Evolutionary conservation across 441 rosid genomes (phyloP).

Genomic region (Gossypium trilobum): DNA sequence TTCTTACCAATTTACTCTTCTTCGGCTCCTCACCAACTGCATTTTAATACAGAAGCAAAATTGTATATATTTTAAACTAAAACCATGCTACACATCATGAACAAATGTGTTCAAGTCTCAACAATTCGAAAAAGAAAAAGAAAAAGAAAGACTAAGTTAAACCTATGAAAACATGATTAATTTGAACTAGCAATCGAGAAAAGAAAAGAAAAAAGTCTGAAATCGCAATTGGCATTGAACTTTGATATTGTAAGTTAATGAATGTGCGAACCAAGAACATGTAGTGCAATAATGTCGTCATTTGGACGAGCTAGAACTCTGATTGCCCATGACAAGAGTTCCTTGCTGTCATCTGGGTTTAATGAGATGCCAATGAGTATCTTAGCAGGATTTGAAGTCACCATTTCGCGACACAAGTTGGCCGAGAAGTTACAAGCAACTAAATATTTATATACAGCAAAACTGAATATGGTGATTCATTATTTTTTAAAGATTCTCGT

Average conservation of each 20-base stretch:
- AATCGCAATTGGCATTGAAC: neutral
- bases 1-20: constrained; percentile 31
- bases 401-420: constrained; percentile 25
- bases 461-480: constrained; percentile 2
- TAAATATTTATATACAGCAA: neutral
- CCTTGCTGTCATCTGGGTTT: constrained; percentile 47
- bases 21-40: constrained; percentile 43
- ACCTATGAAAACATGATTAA: neutral
- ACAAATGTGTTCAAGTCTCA: too few species aligned
- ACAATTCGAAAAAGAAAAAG: too few species aligned
- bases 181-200: too few species aligned
- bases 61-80: neutral
- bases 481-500: constrained; percentile 10
- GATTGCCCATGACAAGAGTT: constrained; percentile 74
- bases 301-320: constrained; percentile 54
- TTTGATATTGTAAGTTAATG: neutral
- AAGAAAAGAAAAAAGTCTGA: neutral
- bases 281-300: constrained; percentile 61
- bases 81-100: neutral
- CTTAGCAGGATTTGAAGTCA: constrained; percentile 32
- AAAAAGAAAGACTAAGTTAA: neutral
- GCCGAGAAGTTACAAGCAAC: neutral
- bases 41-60: constrained; percentile 1
- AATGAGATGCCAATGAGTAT: constrained; percentile 63
- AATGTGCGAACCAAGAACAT: constrained; percentile 50